Conservation (phyloP, 2,329 filamentous ascomycete genomes). For the Neopestalotiopsis sp. region DNA sequence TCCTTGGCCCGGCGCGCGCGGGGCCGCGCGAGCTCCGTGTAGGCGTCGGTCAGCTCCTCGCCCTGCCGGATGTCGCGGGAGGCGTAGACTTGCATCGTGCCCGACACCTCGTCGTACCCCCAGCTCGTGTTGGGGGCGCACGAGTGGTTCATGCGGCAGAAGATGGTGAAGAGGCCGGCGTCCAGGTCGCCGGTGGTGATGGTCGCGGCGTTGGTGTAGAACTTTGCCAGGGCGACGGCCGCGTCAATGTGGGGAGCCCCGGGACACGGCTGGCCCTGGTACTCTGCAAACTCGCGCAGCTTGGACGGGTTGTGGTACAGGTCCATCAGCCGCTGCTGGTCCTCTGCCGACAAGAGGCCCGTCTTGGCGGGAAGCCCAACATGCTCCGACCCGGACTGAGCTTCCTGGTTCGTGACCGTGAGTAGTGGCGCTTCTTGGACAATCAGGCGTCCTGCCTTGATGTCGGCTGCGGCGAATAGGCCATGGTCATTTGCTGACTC, state of each 20-base stretch:
- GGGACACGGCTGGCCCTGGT: constrained; percentile 10
- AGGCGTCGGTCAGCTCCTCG: constrained; percentile 13
- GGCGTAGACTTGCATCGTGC: constrained; percentile 17
- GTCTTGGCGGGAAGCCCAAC: constrained; percentile 8
- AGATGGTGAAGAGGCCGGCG: constrained; percentile 11
- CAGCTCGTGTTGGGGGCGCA: constrained; percentile 16
- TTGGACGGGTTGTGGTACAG: constrained; percentile 12
- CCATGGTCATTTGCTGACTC: constrained; percentile 7
- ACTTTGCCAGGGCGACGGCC: constrained; percentile 11
- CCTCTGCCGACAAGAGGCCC: neutral
- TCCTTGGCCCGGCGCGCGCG: neutral
- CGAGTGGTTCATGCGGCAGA: constrained; percentile 18
- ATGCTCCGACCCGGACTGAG: constrained; percentile 4
- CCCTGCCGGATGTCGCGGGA: constrained; percentile 2
- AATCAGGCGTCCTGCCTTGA: constrained; percentile 6
- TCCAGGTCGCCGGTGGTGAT: constrained; percentile 10
- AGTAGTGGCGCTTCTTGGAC: constrained; percentile 12
- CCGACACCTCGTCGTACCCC: constrained; percentile 2
- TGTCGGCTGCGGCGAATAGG: constrained; percentile 7
- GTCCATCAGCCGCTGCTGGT: constrained; percentile 2
- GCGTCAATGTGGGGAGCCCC: constrained; percentile 10
- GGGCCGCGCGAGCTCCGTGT: constrained; percentile 8
- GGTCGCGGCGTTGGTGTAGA: constrained; percentile 12
- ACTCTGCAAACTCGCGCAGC: constrained; percentile 7
- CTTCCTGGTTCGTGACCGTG: constrained; percentile 7